Base-by-base conservation (phyloP, 2,329 filamentous ascomycete genomes). In the Ophiostoma sp. region DNA sequence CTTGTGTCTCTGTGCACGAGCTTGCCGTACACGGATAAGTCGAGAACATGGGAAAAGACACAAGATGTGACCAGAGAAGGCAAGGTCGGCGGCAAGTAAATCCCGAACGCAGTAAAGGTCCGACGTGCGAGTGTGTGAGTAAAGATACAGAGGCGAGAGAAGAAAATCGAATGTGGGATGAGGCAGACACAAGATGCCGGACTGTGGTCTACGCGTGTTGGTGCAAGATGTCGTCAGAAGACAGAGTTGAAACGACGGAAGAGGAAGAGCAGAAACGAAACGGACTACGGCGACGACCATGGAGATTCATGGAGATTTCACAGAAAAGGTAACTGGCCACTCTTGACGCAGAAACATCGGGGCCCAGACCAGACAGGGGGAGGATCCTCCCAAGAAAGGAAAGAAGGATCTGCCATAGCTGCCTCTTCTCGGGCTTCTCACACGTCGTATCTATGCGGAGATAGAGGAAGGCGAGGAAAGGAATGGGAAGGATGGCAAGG, bases 321-420 rank as follows among this genome's bases (percentile, higher is more conserved):
- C 28, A 33, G 28, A 19, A 59, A 63, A 22, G 57, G 57, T 31
- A 63, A 63, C 7, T 4, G 57, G 57, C 57, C 42, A 48, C 42
- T 48, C 42, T 48, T 17, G 55, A 59, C 22, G 55, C 50, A 52
- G 11, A n/a, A 25, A 52, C 31, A 19, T 61, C 7, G 36, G n/a
- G 31, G 59, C 59, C 59, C 11, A 33, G 28, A 31, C 55, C 55
- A 59, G 50, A 36, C 25, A 61, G 9, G 17, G 28, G 55, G 59
- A 39, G 59, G 59, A 63, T 25, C 59, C 59, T 63, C 59, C 59
- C 59, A 63, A 63, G 33, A 63, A 63, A 39, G 59, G 59, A 63
- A 63, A 63, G 31, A 39, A 39, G 59, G 33, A 64, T 64, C 61
- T 64, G 11, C 61, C 61, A 45, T 64, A 28, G 61, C 36, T 64